A percentile compares a stretch with the other conserved stretches of the same genome.
These are phyloP conservation scores for Claviceps sp. DNA, from an alignment of 2,329 filamentous ascomycete genomes.

Conservation along the genomic window DNA sequence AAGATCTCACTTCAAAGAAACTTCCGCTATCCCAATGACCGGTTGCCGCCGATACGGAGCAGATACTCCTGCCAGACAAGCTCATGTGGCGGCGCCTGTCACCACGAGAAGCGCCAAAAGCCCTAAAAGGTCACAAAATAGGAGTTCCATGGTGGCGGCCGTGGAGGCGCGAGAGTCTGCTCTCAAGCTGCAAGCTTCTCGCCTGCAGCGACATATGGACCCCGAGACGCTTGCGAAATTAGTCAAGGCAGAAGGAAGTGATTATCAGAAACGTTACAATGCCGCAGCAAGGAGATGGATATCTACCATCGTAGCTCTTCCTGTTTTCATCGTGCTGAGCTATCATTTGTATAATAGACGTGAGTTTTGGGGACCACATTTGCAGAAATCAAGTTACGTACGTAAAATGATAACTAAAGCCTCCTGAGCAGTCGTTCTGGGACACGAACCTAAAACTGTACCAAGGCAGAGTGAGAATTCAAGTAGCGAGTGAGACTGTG, in stretches of 20 bases:
- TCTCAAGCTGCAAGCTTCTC: conserved; percentile 10
- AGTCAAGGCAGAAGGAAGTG: conserved; percentile 13
- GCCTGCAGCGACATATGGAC: conserved; percentile 8
- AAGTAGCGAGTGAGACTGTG: too few species aligned
- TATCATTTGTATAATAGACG: conserved; percentile 39
- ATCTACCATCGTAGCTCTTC: conserved; percentile 35
- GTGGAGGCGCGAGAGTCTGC: conserved; percentile 13
- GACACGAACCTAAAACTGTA: background rate
- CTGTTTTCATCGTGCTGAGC: conserved; percentile 40
- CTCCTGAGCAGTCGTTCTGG: conserved; percentile 1
- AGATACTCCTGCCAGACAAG: background rate
- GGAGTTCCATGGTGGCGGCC: background rate
- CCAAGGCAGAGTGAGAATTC: background rate
- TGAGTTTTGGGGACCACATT: conserved; percentile 16
- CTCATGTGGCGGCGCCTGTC: background rate
- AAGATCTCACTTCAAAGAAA: background rate
- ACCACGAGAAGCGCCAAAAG: background rate
- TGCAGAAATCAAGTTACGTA: background rate
- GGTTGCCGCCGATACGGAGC: background rate
- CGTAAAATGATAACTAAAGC: background rate
- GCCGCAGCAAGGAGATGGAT: conserved; percentile 31
- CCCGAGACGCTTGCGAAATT: conserved; percentile 10
- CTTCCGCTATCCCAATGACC: background rate
- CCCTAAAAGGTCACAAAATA: background rate
- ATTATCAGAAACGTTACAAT: conserved; percentile 31